Conservation (phyloP, 176 grass and related monocot species). For the Eragrostis curvula region DNA sequence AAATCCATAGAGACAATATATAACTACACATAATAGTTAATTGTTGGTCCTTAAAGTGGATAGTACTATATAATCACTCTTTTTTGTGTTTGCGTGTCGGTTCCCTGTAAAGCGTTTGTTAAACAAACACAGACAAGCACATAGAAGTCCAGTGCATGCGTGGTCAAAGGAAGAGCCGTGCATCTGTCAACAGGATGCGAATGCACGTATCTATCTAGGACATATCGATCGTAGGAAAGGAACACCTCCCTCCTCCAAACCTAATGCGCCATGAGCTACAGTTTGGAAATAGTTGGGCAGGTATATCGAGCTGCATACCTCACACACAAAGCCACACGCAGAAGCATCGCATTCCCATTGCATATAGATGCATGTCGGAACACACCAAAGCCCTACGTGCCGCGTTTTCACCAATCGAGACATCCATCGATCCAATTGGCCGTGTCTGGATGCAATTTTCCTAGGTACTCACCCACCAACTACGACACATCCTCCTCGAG, state of each 20-base stretch:
- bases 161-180: constrained; percentile 27
- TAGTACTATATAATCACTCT: background rate
- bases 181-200: constrained; percentile 11
- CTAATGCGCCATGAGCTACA: constrained; percentile 27
- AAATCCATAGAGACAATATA: background rate
- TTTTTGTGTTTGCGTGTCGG: background rate
- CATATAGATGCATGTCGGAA: background rate
- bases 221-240: background rate
- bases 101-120: background rate
- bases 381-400: constrained; percentile 12
- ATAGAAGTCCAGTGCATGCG: constrained; percentile 4
- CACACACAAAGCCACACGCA: constrained; percentile 5
- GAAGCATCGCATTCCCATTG: background rate
- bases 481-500: constrained; percentile 52
- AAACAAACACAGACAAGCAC: constrained; percentile 5
- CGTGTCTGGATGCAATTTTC: constrained; percentile 1
- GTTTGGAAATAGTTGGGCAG: constrained; percentile 9
- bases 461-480: constrained; percentile 21
- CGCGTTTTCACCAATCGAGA: background rate
- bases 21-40: background rate
- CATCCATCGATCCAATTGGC: background rate
- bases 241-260: background rate
- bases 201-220: constrained; percentile 1
- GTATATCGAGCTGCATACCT: constrained; percentile 9
- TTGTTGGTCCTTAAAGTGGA: background rate